Evolutionary conservation across 2,329 filamentous ascomycete species (phyloP), one percentile per base, ranked within the genome.

Genomic region (Ceratocystis huliohia): DNA sequence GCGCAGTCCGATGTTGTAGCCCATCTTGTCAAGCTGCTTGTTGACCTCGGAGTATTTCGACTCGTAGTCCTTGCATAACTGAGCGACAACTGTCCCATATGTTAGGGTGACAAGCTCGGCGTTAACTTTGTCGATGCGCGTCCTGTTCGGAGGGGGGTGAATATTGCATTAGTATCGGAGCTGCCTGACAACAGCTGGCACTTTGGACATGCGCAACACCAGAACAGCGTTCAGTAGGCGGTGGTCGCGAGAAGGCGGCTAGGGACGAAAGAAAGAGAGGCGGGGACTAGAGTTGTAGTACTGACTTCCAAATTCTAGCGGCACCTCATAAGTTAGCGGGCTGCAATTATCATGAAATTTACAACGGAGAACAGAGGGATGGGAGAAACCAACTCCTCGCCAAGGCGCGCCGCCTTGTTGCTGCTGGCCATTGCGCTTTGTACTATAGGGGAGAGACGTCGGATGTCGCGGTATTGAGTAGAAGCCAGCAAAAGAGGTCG

Each of bases 11-110:
- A 99, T 99, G 73, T 97, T 97, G 79, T 97, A 96, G 66, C 94
- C 94, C 94, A 99, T 99, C 78, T 93, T 95, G 74, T 99, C 94
- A 57, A 99, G 83, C 76, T 99, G 94, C 76, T 93, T 91, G 79
- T 99, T 99, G 74, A 99, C 93, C 75, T 97, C 91, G 64, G 84
- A 81, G 74, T 99, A 99, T 78, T 97, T 91, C 72, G 85, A 87
- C 72, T 96, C 91, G 75, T 93, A 96, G 79, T 99, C 94, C 76
- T 93, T 93, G 80, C 93, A 97, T 70, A 99, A 81, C 76, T 97
- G 93, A 67, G 91, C 89, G 67, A 99, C 94, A 69, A 99, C 95
- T 28, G 94, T 97, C 73, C 94, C 94, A 76, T 99, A 99, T 41
- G 94, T 99, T 72, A 99, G 83, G 59, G 92, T 96, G 64, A 99